Evolutionary conservation across 1,284 basidiomycete species (phyloP).

Genomic region (Cutaneotrichosporon sp.): DNA sequence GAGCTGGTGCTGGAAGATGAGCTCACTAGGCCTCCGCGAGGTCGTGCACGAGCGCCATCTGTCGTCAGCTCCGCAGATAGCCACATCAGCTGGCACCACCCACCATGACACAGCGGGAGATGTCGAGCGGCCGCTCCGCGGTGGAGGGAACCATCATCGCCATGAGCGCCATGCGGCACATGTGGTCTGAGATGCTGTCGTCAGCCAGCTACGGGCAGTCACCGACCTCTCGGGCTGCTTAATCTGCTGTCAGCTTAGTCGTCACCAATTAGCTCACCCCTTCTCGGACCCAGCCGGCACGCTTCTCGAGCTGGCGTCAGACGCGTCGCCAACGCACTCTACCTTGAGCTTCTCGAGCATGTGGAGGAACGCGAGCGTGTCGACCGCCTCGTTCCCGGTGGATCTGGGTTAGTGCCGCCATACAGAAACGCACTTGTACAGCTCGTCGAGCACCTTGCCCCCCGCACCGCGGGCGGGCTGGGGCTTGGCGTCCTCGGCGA

Average conservation of each 20-base stretch:
- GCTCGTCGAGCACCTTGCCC: conserved; percentile 22
- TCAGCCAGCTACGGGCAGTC: conserved; percentile 11
- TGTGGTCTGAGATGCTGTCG: conserved; percentile 89
- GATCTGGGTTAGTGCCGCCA: conserved; percentile 50
- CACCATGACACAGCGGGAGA: conserved; percentile 62
- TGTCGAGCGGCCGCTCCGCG: conserved; percentile 63
- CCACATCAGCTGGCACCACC: conserved; percentile 1
- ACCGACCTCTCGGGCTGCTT: conserved; percentile 72
- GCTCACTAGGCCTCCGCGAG: conserved; percentile 83
- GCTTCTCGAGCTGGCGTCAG: conserved; percentile 72
- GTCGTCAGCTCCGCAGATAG: conserved; percentile 3
- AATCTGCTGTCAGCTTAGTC: conserved; percentile 59
- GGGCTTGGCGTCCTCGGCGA: conserved; percentile 7
- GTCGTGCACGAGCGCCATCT: conserved; percentile 88
- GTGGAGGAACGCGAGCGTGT: conserved; percentile 85
- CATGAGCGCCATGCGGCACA: conserved; percentile 95
- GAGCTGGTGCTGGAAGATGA: neutral
- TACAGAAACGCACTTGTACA: conserved; percentile 26
- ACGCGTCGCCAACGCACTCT: conserved; percentile 8
- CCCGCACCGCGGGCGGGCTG: conserved; percentile 18
- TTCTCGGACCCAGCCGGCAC: conserved; percentile 90
- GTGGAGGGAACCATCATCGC: conserved; percentile 75
- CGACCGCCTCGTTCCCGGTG: conserved; percentile 61
- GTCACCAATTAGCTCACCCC: conserved; percentile 58
- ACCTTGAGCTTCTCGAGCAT: conserved; percentile 85